Evolutionary conservation across 805 yeast genomes (phyloP).

Genomic region (Myxozyma kluyveri): DNA sequence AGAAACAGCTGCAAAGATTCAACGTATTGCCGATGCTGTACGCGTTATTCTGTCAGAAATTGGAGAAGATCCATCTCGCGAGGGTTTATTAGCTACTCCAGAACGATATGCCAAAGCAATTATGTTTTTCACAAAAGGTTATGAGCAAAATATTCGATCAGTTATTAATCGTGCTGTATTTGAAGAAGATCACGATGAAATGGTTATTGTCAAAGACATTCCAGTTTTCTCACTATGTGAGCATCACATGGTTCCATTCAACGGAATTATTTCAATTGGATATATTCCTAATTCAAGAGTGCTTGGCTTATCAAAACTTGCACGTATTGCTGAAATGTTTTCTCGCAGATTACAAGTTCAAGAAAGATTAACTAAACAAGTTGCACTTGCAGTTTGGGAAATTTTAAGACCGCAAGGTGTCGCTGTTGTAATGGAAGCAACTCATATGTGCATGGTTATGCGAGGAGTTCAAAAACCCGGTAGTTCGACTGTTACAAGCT

Average conservation of each 20-base stretch:
- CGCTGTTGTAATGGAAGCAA: conserved; percentile 96
- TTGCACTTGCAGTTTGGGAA: conserved; percentile 92
- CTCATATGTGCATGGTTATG: conserved; percentile 99
- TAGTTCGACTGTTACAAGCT: conserved; percentile 86
- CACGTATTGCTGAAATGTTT: conserved; percentile 95
- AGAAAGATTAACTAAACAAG: conserved; percentile 93
- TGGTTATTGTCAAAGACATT: conserved; percentile 96
- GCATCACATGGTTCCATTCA: conserved; percentile 96
- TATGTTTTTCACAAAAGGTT: conserved; percentile 93
- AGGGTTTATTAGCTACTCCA: conserved; percentile 91
- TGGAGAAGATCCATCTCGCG: conserved; percentile 87
- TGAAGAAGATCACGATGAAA: conserved; percentile 97
- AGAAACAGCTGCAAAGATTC: conserved; percentile 63
- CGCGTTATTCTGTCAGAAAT: conserved; percentile 66
- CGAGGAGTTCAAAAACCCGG: conserved; percentile 97
- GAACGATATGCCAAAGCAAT: conserved; percentile 95
- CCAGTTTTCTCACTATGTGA: conserved; percentile 91
- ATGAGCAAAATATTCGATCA: conserved; percentile 88
- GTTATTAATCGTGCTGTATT: conserved; percentile 93
- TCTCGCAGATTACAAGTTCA: conserved; percentile 96
- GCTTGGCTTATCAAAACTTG: conserved; percentile 86
- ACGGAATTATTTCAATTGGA: conserved; percentile 96
- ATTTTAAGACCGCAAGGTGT: conserved; percentile 93
- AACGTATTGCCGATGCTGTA: conserved; percentile 82
- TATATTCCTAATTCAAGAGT: conserved; percentile 94